phyloP scores from a whole-genome alignment of 1,284 basidiomycete species.

The Leccinum fallax region DNA sequence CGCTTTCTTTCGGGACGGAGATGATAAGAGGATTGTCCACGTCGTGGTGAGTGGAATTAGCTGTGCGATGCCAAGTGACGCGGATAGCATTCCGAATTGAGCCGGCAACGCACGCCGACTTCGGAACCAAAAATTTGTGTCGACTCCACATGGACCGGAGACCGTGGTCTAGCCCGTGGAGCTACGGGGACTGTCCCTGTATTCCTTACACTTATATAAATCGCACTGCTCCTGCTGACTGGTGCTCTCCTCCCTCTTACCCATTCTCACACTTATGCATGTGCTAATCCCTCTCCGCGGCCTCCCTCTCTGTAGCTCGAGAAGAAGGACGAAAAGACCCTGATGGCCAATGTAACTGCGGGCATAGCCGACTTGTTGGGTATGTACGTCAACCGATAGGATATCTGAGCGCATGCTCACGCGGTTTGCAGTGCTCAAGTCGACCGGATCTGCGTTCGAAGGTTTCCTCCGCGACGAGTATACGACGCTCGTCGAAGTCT shows the following conservation, averaged over 20 bases:
- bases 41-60: conserved; percentile 51
- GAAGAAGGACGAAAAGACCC: conserved; percentile 57
- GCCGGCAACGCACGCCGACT: conserved; percentile 15
- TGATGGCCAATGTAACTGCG: conserved; percentile 63
- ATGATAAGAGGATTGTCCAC: conserved; percentile 79
- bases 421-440: conserved; percentile 76
- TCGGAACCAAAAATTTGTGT: conserved; percentile 2
- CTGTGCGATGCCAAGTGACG: background rate
- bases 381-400: conserved; percentile 36
- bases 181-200: conserved; percentile 8
- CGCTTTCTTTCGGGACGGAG: conserved; percentile 87
- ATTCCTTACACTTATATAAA: conserved; percentile 17
- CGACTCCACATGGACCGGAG: conserved; percentile 22
- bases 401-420: background rate
- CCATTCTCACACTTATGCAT: background rate
- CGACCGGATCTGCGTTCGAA: conserved; percentile 85
- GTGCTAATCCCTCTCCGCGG: conserved; percentile 3
- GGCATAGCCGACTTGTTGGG: conserved; percentile 82
- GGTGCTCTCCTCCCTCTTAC: background rate
- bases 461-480: conserved; percentile 86
- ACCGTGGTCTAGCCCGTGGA: conserved; percentile 27
- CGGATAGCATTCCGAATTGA: conserved; percentile 19
- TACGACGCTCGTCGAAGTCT: conserved; percentile 81
- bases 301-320: conserved; percentile 50
- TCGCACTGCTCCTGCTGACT: background rate